Evolutionary conservation across 2,329 filamentous ascomycete genomes (phyloP), one percentile per base, ranked within the genome.

Genomic region (Sphaerulina populicola): DNA sequence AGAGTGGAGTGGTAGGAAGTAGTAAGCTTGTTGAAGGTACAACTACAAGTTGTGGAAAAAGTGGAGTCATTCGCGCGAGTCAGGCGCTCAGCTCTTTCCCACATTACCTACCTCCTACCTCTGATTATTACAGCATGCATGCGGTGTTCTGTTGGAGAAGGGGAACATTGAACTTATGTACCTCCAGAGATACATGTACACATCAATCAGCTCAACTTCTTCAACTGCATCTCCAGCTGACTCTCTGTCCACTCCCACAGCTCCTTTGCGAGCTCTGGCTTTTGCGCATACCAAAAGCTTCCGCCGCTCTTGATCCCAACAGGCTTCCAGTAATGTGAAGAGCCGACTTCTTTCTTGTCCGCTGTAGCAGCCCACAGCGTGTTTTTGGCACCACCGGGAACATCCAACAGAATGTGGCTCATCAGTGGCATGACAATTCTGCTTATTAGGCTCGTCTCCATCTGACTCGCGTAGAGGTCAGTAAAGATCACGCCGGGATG

Each of bases 401-500:
- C 55, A 23, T 60, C 56, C n/a, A 51, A 36, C 8, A 49, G 42
- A 27, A 61, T 29, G 1, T 47, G 30, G 8, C 42, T 55, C 37
- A 59, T 49, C 21, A 60, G 5, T 6, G 57, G 49, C 14, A 57
- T 30, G 29, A 49, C 42, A 1, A 54, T 11, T 6, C 30, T 35
- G 44, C 48, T 35, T 11, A 56, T 4, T 11, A 44, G 23, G 46
- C 51, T 59, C 6, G 50, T 52, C 48, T 54, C 21, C 42, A 50
- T 41, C 39, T 56, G 49, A 8, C 53, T 45, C n/a, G 38, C 52
- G 33, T 60, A 62, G n/a, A 79, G 76, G 54, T 77, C 76, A 1
- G 80, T 83, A 44, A 80, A 76, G 21, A 85, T 81, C 15, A 85
- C 74, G 0, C 82, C 82, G 0, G 82, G 82, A 49, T 85, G 81